These are phyloP conservation scores for Phytopythium vexans DNA, from an alignment of 352 stramenopile species.

Conservation along the genomic window DNA sequence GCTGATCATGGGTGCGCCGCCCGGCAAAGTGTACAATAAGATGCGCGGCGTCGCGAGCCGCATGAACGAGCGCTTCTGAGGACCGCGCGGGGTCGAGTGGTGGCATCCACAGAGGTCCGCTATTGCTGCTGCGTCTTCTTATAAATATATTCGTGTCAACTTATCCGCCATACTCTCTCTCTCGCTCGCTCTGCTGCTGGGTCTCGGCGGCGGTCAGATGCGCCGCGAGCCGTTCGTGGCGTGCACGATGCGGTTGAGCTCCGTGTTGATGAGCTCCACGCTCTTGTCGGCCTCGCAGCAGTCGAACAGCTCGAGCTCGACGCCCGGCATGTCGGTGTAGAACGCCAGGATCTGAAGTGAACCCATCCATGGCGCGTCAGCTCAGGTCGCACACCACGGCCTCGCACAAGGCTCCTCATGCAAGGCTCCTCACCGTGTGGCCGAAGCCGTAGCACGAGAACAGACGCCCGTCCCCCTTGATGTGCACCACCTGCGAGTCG, in stretches of 20 bases:
- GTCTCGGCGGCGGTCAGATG: conserved; percentile 12
- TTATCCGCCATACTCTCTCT: too few species aligned
- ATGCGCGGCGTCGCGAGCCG: conserved; percentile 98
- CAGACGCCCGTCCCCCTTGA: conserved; percentile 79
- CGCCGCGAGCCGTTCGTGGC: conserved; percentile 27
- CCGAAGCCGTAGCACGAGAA: conserved; percentile 83
- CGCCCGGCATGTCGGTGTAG: conserved; percentile 75
- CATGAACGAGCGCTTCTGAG: conserved; percentile 97
- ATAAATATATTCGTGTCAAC: conserved; percentile 65
- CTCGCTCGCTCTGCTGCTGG: too few species aligned
- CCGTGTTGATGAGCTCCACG: conserved; percentile 69
- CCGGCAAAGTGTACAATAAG: conserved; percentile 99
- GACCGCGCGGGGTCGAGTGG: not conserved
- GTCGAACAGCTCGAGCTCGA: conserved; percentile 78
- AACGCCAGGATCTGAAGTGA: conserved; percentile 74
- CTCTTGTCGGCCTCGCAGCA: conserved; percentile 74
- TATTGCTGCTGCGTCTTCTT: conserved; percentile 13
- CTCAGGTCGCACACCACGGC: not conserved
- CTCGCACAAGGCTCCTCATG: too few species aligned
- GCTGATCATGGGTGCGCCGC: conserved; percentile 95
- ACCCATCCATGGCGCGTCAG: not conserved
- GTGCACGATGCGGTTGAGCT: conserved; percentile 73
- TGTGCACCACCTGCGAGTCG: conserved; percentile 79
- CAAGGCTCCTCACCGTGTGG: conserved; percentile 43
- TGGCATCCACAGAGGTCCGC: conserved; percentile 1